Percentiles rank a stretch among this genome's conserved stretches.
Conservation (phyloP, 352 stramenopile genomes). For the Paralagenidium karlingii region DNA sequence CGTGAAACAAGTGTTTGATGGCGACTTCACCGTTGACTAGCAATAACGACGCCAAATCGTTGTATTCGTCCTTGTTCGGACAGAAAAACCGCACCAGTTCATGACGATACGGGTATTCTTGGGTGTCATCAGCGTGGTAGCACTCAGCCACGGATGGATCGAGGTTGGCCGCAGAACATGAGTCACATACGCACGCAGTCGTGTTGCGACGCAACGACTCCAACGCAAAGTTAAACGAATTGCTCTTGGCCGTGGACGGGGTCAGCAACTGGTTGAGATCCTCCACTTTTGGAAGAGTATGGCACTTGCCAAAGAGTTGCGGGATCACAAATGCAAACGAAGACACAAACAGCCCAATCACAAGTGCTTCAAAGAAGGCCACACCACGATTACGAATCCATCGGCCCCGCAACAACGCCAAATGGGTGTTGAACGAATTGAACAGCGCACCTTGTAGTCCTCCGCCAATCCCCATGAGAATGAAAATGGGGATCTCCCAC, state of each 20-base stretch:
- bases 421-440: slow-evolving; percentile 45
- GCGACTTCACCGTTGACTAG: slow-evolving; percentile 89
- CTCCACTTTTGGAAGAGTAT: slow-evolving; percentile 33
- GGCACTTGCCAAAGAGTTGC: slow-evolving; percentile 52
- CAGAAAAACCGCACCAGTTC: slow-evolving; percentile 93
- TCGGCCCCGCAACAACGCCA: slow-evolving; percentile 29
- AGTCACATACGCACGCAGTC: slow-evolving; percentile 63
- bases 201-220: slow-evolving; percentile 48
- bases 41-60: slow-evolving; percentile 94
- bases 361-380: slow-evolving; percentile 39
- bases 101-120: slow-evolving; percentile 71
- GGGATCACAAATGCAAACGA: slow-evolving; percentile 46
- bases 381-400: slow-evolving; percentile 46
- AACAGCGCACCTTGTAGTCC: slow-evolving; percentile 78
- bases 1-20: slow-evolving; percentile 94
- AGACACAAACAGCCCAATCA: slow-evolving; percentile 45
- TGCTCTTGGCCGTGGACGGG: slow-evolving; percentile 20
- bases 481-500: slow-evolving; percentile 78
- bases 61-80: slow-evolving; percentile 91
- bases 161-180: slow-evolving; percentile 27
- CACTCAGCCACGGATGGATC: slow-evolving; percentile 43
- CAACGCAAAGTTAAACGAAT: slow-evolving; percentile 59
- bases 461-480: slow-evolving; percentile 75
- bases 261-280: slow-evolving; percentile 37
- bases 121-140: slow-evolving; percentile 50